A percentile compares a stretch with the other conserved stretches of the same genome.
Conservation (phyloP, 2,329 filamentous ascomycete species). For the Fusarium pseudonygamai region DNA sequence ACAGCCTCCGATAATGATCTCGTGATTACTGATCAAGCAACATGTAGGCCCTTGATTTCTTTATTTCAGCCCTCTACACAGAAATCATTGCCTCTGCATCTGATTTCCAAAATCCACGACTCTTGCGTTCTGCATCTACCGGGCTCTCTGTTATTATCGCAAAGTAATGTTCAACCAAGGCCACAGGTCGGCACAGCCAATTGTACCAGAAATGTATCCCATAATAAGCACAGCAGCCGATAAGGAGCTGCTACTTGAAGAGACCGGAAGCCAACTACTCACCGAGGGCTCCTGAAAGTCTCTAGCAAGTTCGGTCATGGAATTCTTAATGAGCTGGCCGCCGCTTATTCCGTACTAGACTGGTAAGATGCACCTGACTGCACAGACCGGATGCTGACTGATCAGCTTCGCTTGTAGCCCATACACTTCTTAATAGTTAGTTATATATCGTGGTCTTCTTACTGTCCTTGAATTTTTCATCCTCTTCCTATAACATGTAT, state of each 20-base stretch:
- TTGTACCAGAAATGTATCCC: neutral
- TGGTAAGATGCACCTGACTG: neutral
- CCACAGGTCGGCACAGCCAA: neutral
- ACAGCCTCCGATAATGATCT: neutral
- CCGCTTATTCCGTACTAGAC: neutral
- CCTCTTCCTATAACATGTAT: no score
- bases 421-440: neutral
- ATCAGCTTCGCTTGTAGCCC: neutral
- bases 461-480: no score
- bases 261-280: neutral
- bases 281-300: neutral
- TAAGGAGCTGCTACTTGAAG: neutral
- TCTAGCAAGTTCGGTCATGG: neutral
- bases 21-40: neutral
- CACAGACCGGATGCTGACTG: neutral
- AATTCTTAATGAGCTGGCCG: neutral
- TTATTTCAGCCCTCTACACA: neutral
- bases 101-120: fast-evolving
- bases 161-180: neutral
- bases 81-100: neutral
- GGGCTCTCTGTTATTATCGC: neutral
- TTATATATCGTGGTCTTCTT: neutral
- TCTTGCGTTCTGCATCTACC: fast-evolving
- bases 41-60: neutral
- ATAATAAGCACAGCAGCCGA: neutral